These are phyloP conservation scores for Pythium chondricola DNA, from an alignment of 352 stramenopile species.

Conservation along the genomic window DNA sequence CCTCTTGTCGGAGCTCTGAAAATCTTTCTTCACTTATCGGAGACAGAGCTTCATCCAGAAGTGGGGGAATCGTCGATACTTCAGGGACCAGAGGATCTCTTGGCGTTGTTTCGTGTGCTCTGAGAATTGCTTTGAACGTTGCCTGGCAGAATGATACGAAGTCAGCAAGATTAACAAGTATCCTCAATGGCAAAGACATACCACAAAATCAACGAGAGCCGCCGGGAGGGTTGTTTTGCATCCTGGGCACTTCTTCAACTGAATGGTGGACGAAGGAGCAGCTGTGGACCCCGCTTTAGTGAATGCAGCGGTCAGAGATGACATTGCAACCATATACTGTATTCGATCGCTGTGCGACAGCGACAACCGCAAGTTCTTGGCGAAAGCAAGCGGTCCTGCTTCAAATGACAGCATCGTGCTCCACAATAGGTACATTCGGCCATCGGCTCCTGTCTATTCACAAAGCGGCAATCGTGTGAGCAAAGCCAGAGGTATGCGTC, in stretches of 20 bases:
- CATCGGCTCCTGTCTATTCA: conserved; percentile 41
- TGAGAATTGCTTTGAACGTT: conserved; percentile 14
- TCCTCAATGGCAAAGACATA: neutral
- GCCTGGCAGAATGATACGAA: neutral
- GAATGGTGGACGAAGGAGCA: neutral
- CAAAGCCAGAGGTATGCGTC: neutral
- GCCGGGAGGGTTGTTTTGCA: neutral
- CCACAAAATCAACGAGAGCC: conserved; percentile 7
- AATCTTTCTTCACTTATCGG: conserved; percentile 12
- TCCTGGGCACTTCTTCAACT: conserved; percentile 2
- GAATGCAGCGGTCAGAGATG: neutral
- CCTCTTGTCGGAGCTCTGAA: conserved; percentile 3
- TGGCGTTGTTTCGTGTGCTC: neutral
- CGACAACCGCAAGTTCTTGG: conserved; percentile 36
- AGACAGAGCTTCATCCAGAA: conserved; percentile 7
- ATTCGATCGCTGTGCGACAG: conserved; percentile 24
- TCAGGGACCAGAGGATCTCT: neutral
- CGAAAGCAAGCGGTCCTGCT: conserved; percentile 26
- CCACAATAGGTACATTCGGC: conserved; percentile 69
- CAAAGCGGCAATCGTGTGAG: neutral
- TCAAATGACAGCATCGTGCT: conserved; percentile 66
- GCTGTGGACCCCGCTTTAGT: neutral
- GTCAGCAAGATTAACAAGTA: neutral
- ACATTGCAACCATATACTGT: conserved; percentile 3
- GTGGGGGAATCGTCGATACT: conserved; percentile 5